Evolutionary conservation across 83 land plant species (phyloP), one percentile per base, ranked within the genome.

Genomic region (Diphasiastrum complanatum): DNA sequence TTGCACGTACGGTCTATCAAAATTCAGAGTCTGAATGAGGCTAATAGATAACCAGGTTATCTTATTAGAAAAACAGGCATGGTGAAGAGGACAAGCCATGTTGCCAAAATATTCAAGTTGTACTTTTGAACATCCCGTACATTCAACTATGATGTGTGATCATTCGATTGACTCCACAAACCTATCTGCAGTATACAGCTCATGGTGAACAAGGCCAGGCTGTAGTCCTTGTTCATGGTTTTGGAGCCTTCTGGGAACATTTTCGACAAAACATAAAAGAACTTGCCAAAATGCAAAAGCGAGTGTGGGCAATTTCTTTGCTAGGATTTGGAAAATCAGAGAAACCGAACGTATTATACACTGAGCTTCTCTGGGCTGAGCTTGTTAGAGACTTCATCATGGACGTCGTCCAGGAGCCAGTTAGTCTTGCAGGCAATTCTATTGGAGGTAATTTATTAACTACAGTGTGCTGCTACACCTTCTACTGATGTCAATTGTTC

Each of bases 221-320:
- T 24, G 62, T 81, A 36, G 82, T 83, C 29, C 77, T 91, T 34
- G 85, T 87, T 16, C 97, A 91, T 75, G 97, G 97, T 19, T 91
- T 91, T 71, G 97, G 97, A 51, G 97, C 90, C 24, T 87, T 85
- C 60, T 69, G 91, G 75, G 87, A 87, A 68, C 97, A 91, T 61
- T 91, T 78, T 53, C 85, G 95, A 5, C 83, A 81, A 53, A 91
- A 91, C 69, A 67, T 91, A 45, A 29, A 67, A 33, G 68, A 50
- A 31, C 72, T 85, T 41, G 87, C 95, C 45, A 69, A 75, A 36
- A 61, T 51, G 45, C 87, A 85, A 45, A 67, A 83, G 43, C 75
- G 80, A 18, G 91, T 91, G 33, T 91, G 83, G 81, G 97, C 95
- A 40, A 52, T 87, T 12, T 85, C 97, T 16, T 53, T 91, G 51